Evolutionary conservation across 345 rosid species (phyloP).

Genomic region (Eucalyptus virginea): DNA sequence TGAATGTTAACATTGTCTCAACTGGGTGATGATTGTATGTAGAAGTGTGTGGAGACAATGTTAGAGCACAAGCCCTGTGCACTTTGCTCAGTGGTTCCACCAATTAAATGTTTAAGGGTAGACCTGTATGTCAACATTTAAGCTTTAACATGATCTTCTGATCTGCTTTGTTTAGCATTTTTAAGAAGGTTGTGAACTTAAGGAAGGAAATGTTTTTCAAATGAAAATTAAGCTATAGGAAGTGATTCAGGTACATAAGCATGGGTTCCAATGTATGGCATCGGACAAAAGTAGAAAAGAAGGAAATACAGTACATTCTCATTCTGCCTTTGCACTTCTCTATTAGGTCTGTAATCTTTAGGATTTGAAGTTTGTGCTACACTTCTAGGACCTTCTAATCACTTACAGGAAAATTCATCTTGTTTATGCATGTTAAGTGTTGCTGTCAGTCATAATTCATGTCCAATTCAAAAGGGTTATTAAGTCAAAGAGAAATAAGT

Average conservation of each 20-base stretch:
- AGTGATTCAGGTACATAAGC: too few relatives aligned
- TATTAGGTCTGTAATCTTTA: neutral
- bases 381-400: neutral
- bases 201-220: too few relatives aligned
- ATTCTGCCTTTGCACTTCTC: too few relatives aligned
- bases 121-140: too few relatives aligned
- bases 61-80: neutral
- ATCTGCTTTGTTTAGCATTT: too few relatives aligned
- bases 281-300: too few relatives aligned
- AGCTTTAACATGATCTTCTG: too few relatives aligned
- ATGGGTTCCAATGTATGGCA: neutral
- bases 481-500: neutral
- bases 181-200: too few relatives aligned
- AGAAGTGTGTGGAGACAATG: neutral
- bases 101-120: too few relatives aligned
- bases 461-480: neutral
- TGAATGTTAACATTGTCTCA: neutral
- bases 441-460: neutral
- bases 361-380: neutral
- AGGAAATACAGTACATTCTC: too few relatives aligned
- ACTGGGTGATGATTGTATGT: neutral
- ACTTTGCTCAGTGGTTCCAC: too few relatives aligned
- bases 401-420: neutral
- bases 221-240: too few relatives aligned
- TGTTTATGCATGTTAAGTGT: neutral